Conservation (phyloP, 805 yeast genomes). For the Wickerhamomyces rabaulensis region DNA sequence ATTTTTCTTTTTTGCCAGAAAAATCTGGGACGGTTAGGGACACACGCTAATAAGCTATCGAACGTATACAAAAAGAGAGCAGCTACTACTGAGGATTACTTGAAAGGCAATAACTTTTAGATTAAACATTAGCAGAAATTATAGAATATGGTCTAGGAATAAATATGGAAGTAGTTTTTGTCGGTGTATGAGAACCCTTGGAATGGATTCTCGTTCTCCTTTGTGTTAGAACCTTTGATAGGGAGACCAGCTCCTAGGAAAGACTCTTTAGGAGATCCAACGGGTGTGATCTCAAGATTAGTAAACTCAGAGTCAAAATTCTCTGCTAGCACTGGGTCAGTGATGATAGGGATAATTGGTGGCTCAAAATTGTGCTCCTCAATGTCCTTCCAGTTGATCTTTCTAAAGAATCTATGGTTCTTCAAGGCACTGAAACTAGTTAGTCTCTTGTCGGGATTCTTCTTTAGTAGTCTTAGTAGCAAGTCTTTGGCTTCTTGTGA, state of each 20-base stretch:
- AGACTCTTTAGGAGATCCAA: slow-evolving; percentile 14
- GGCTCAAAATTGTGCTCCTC: slow-evolving; percentile 46
- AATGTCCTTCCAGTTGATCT: slow-evolving; percentile 62
- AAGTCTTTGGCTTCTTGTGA: slow-evolving; percentile 79
- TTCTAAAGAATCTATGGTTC: slow-evolving; percentile 71
- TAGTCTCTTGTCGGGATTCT: slow-evolving; percentile 62
- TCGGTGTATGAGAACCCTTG: slow-evolving; percentile 43
- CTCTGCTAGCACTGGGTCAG: slow-evolving; percentile 79
- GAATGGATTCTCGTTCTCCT: slow-evolving; percentile 25
- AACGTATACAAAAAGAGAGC: no score
- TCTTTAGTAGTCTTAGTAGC: slow-evolving; percentile 56
- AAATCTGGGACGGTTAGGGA: not conserved
- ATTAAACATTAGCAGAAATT: not conserved
- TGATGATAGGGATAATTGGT: slow-evolving; percentile 78
- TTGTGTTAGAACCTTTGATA: slow-evolving; percentile 4
- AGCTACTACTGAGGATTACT: no score
- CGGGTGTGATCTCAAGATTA: slow-evolving; percentile 43
- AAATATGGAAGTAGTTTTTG: slow-evolving; percentile 16
- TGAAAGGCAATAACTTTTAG: not conserved
- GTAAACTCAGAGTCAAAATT: slow-evolving; percentile 82
- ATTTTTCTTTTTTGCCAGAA: not conserved
- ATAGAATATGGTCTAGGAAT: slow-evolving; percentile 5
- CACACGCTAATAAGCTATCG: not conserved
- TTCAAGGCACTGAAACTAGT: slow-evolving; percentile 53
- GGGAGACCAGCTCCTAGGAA: slow-evolving; percentile 7